These are phyloP conservation scores for Suhomyces terraborum DNA, from an alignment of 1,139 yeast species.

Conservation along the genomic window DNA sequence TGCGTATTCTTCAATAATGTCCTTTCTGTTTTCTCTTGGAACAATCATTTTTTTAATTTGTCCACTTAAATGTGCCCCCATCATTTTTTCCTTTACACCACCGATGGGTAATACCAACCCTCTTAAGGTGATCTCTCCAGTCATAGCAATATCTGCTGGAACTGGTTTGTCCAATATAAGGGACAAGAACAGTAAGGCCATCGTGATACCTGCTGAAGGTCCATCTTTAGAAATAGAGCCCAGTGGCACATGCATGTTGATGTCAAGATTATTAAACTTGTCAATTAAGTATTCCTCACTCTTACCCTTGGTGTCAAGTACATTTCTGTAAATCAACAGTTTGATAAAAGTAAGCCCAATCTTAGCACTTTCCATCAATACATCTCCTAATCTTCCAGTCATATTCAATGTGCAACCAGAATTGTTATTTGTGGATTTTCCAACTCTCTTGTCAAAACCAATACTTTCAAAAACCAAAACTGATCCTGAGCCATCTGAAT, in stretches of 20 bases:
- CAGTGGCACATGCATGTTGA: slow-evolving; percentile 87
- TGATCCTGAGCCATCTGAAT: slow-evolving; percentile 87
- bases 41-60: slow-evolving; percentile 60
- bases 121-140: slow-evolving; percentile 87
- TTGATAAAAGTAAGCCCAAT: slow-evolving; percentile 77
- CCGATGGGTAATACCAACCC: slow-evolving; percentile 90
- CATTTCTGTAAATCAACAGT: slow-evolving; percentile 48
- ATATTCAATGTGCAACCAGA: slow-evolving; percentile 51
- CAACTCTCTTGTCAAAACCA: slow-evolving; percentile 42
- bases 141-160: slow-evolving; percentile 77
- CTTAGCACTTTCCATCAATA: slow-evolving; percentile 78
- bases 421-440: slow-evolving; percentile 32
- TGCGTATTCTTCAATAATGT: slow-evolving; percentile 62
- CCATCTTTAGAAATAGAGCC: slow-evolving; percentile 91
- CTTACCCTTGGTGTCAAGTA: slow-evolving; percentile 30
- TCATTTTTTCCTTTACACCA: slow-evolving; percentile 79
- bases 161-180: slow-evolving; percentile 68
- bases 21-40: slow-evolving; percentile 72
- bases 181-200: slow-evolving; percentile 79
- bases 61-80: slow-evolving; percentile 81
- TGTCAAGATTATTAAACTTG: slow-evolving; percentile 55
- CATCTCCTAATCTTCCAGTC: slow-evolving; percentile 86
- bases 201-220: slow-evolving; percentile 91
- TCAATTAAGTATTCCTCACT: slow-evolving; percentile 36
- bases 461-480: slow-evolving; percentile 79